Base-by-base conservation (phyloP, 2,329 filamentous ascomycete genomes). In the Didymella lethalis region DNA sequence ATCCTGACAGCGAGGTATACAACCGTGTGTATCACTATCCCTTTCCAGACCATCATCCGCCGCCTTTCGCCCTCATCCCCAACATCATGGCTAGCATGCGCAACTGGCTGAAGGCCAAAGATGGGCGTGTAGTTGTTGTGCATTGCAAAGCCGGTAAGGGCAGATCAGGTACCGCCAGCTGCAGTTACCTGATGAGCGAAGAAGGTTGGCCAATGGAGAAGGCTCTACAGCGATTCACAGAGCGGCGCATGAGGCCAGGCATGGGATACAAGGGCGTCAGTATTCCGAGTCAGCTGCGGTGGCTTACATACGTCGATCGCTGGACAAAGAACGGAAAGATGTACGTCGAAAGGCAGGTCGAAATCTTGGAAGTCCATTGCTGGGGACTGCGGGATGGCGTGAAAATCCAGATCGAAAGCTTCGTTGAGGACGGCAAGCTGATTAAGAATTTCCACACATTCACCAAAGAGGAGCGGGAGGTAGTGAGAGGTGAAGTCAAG, bases 81-180 rank as follows among this genome's bases (percentile, higher is more conserved):
- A 84, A 92, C 78, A 93, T 97, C 62, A 88, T 97, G 85, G 93
- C 88, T 0, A 91, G 90, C 69, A 98, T 99, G 93, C 85, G 91
- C 60, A 91, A 94, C 71, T 98, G 94, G 92, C 76, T 96, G 52
- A 74, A 76, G 52, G 78, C 75, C 23, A 76, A 79, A 26, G 72
- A 77, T 25, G 80, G 81, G 36, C 83, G 92, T 32, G 92, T 98
- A 0, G 90, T 90, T 0, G 93, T 98, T 7, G 92, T 98, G 7
- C 95, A 99, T 77, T 98, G 95, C 82, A 98, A 98, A 75, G 95
- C 95, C 1, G 95, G 95, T 2, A 99, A 99, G 78, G 95, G 95
- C 1, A 85, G 95, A 49, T 96, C 92, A 64, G 95, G 95, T 4
- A 97, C 92, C 0, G 87, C 92, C 68, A 89, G 90, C 29, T 96